Evolutionary conservation across 2,329 filamentous ascomycete species (phyloP), one percentile per base, ranked within the genome.

Genomic region (Paecilomyces formosus): DNA sequence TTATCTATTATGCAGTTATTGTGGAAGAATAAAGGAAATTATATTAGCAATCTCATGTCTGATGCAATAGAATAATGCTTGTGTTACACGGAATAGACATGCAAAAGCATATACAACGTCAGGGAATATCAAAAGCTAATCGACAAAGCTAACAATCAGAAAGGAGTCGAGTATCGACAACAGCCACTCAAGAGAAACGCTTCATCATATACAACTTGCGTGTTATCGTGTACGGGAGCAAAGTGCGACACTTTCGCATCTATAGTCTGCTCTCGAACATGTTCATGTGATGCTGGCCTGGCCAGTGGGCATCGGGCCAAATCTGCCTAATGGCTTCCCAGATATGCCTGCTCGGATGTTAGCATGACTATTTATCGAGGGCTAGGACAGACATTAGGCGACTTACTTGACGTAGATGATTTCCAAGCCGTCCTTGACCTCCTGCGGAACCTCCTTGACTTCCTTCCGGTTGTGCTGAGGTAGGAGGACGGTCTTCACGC

Each of bases 401-500:
- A 77, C 87, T 78, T 85, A 92, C 89, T 85, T 86, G 63, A 99
- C 92, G 74, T 92, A 89, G 63, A 96, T 83, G 70, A 99, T 97
- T 70, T 93, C 85, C 61, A 99, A 74, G 0, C 91, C 92, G 67
- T 89, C 83, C 72, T 87, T 88, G 55, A 99, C 94, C 77, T 99
- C 94, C 62, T 88, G 82, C 0, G 94, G 94, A 57, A 97, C 80
- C 75, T 97, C 93, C 74, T 89, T 89, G 59, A 89, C 88, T 71
- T 99, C 94, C 77, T 97, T 97, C 63, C 87, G 84, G 73, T 99
- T 99, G 65, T 90, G 88, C 31, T 88, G 84, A 2, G 94, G 94
- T 7, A 99, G 79, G 60, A 99, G 74, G 7, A 99, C 93, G 31
- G 90, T 93, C 82, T 96, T 96, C 61, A 99, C 93, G 28, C 94